Conservation (phyloP, 2,329 filamentous ascomycete species). For the Ascosphaera apis region DNA sequence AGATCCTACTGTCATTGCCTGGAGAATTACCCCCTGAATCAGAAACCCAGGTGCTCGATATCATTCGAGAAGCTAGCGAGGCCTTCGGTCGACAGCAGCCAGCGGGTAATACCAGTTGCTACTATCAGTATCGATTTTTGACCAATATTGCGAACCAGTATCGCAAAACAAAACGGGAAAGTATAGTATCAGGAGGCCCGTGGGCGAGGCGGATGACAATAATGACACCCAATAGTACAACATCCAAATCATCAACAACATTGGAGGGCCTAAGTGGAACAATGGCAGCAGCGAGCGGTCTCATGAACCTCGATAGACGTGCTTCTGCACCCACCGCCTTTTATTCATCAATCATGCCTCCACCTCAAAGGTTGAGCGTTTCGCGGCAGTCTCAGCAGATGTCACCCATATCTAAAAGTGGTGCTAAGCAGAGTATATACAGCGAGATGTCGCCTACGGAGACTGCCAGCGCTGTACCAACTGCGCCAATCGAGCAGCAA, state of each 20-base stretch:
- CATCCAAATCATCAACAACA: background rate
- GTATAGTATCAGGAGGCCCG: background rate
- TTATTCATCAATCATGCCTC: background rate
- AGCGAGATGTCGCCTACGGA: background rate
- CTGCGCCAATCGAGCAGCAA: background rate
- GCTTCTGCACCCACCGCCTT: background rate
- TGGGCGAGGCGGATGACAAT: background rate
- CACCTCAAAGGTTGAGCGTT: background rate
- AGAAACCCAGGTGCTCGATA: constrained; percentile 5
- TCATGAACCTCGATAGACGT: background rate
- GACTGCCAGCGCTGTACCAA: background rate
- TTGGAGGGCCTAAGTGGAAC: background rate
- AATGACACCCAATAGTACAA: background rate
- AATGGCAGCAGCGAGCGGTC: background rate
- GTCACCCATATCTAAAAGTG: background rate
- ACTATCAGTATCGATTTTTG: constrained; percentile 7
- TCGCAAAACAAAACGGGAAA: constrained; percentile 5
- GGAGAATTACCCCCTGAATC: constrained; percentile 5
- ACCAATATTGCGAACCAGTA: constrained; percentile 8
- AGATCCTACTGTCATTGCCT: constrained; percentile 9
- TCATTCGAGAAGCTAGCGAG: constrained; percentile 5
- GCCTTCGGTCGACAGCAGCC: constrained; percentile 6
- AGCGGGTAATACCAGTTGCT: constrained; percentile 7
- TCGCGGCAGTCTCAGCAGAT: background rate
- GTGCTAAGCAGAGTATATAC: background rate